phyloP scores from a whole-genome alignment of 2,329 filamentous ascomycete species.

The Hansfordia pulvinata region DNA sequence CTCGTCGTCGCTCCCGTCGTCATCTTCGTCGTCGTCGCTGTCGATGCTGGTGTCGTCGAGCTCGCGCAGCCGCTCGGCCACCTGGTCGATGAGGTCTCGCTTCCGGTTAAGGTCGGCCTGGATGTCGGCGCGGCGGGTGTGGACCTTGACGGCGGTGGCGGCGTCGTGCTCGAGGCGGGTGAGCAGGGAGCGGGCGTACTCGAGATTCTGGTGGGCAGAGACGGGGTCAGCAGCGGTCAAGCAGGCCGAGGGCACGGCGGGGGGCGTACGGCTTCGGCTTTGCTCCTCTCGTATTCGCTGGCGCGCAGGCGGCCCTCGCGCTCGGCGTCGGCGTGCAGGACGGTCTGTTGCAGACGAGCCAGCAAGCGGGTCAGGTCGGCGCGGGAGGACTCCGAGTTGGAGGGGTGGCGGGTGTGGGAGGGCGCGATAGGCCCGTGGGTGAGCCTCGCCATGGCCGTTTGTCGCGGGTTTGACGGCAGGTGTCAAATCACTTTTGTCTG shows the following conservation, averaged over 20 bases:
- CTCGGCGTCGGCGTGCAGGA: conserved; percentile 48
- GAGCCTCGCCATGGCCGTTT: conserved; percentile 18
- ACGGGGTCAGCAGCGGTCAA: conserved; percentile 3
- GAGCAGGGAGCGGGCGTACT: conserved; percentile 56
- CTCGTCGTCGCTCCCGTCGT: conserved; percentile 34
- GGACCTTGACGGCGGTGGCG: conserved; percentile 42
- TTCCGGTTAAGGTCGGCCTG: conserved; percentile 53
- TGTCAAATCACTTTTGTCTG: no score
- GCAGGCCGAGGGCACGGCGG: no score
- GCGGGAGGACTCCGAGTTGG: conserved; percentile 19
- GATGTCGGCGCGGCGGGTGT: conserved; percentile 41
- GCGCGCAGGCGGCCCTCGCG: conserved; percentile 41
- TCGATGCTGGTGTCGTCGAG: conserved; percentile 45
- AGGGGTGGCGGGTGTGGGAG: conserved; percentile 11
- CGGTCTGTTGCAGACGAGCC: conserved; percentile 47
- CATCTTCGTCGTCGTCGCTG: conserved; percentile 21
- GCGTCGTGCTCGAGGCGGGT: conserved; percentile 59
- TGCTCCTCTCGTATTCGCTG: conserved; percentile 54
- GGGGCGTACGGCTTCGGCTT: conserved; percentile 34
- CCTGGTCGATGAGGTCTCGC: conserved; percentile 49
- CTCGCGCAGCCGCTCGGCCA: conserved; percentile 55
- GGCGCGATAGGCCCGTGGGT: conserved; percentile 15
- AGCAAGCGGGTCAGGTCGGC: conserved; percentile 51
- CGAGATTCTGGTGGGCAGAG: conserved; percentile 44
- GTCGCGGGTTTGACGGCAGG: no score